These are phyloP conservation scores for Candida buenavistaensis DNA, from an alignment of 1,139 yeast species.

Conservation along the genomic window DNA sequence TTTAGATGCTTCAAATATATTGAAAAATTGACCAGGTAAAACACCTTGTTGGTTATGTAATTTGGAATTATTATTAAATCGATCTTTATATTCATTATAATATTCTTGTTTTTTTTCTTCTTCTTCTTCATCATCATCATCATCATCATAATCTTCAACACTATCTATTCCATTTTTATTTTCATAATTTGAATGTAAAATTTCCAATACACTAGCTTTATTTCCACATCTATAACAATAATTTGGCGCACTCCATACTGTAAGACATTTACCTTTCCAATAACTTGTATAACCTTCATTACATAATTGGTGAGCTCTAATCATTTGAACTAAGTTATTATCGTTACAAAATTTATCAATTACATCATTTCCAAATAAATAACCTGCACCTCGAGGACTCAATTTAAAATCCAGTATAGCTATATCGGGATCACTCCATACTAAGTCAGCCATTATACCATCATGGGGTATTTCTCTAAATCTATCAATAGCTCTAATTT, in stretches of 20 bases:
- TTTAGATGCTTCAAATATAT: conserved; percentile 96
- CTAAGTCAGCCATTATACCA: conserved; percentile 98
- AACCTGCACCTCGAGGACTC: conserved; percentile 97
- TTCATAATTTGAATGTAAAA: conserved; percentile 39
- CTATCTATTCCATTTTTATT: conserved; percentile 10
- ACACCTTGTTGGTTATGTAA: conserved; percentile 21
- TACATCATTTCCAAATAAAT: conserved; percentile 89
- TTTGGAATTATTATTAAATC: conserved; percentile 13
- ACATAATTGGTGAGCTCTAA: conserved; percentile 94
- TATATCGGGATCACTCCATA: conserved; percentile 98
- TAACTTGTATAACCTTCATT: conserved; percentile 94
- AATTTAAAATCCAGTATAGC: conserved; percentile 80
- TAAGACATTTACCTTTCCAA: conserved; percentile 86
- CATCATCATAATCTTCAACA: conserved; percentile 7
- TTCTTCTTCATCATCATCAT: conserved; percentile 5
- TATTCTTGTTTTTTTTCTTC: background rate
- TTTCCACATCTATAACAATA: conserved; percentile 97
- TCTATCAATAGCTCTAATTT: conserved; percentile 83
- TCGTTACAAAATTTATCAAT: conserved; percentile 82
- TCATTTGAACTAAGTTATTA: conserved; percentile 76
- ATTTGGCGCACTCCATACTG: conserved; percentile 99
- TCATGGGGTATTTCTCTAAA: conserved; percentile 96
- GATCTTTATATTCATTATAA: conserved; percentile 13
- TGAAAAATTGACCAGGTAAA: conserved; percentile 61
- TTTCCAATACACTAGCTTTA: conserved; percentile 89